Evolutionary conservation across 139 green algal species (phyloP).

Genomic region (Astrephomene gubernaculifera): DNA sequence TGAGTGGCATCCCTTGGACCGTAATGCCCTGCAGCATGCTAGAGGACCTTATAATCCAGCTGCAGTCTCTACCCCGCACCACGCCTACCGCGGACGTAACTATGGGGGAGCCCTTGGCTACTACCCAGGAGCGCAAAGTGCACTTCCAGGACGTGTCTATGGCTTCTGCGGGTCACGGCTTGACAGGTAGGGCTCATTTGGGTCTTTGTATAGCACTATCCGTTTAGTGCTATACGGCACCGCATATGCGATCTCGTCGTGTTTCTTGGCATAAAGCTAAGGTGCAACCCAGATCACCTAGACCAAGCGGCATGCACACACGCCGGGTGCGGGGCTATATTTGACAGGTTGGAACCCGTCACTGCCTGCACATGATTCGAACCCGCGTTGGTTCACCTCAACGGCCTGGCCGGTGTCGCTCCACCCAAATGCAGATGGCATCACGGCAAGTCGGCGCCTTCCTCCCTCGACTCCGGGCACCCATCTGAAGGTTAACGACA

Average conservation of each 20-base stretch:
- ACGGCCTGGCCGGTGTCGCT: too few relatives aligned
- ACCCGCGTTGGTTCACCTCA: too few relatives aligned
- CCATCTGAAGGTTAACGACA: neutral
- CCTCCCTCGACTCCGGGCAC: constrained; percentile 7
- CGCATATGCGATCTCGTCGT: too few relatives aligned
- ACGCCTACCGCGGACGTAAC: neutral
- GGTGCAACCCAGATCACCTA: too few relatives aligned
- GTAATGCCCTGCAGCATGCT: constrained; percentile 61
- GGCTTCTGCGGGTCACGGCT: neutral
- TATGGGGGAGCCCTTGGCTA: neutral
- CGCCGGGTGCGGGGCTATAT: too few relatives aligned
- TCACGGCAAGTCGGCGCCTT: neutral
- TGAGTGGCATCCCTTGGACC: too few relatives aligned
- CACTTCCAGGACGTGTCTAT: constrained; percentile 27
- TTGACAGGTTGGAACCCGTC: too few relatives aligned
- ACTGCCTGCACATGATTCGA: too few relatives aligned
- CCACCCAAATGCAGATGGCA: constrained; percentile 8
- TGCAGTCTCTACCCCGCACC: constrained; percentile 31
- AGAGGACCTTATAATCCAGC: constrained; percentile 56
- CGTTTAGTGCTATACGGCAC: too few relatives aligned
- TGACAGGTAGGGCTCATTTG: neutral
- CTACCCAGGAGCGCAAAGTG: constrained; percentile 17
- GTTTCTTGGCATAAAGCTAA: too few relatives aligned
- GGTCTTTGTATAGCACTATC: too few relatives aligned
- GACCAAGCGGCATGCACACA: too few relatives aligned